Conservation (phyloP, 257 asterid species). For the Scutellaria baicalensis region DNA sequence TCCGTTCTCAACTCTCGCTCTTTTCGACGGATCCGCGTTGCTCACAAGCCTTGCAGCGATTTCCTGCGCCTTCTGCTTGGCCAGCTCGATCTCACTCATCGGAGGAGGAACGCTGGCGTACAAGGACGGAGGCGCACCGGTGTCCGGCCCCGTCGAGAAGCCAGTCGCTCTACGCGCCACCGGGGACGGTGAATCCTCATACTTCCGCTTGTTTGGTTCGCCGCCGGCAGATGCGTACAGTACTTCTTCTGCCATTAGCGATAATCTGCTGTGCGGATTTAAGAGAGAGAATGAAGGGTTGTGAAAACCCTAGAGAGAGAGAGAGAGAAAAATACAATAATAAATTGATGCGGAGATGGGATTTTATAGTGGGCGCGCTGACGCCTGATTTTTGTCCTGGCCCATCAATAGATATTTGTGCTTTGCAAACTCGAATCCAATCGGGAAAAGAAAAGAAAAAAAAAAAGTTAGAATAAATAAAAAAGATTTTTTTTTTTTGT, state of each 20-base stretch:
- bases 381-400: neutral
- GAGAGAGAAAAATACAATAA: neutral
- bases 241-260: slow-evolving; percentile 56
- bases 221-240: slow-evolving; percentile 38
- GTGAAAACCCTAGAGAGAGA: slow-evolving; percentile 25
- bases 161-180: slow-evolving; percentile 57
- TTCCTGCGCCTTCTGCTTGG: slow-evolving; percentile 88
- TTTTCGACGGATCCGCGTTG: slow-evolving; percentile 55
- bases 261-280: neutral
- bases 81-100: slow-evolving; percentile 65
- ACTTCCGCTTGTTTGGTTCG: slow-evolving; percentile 53
- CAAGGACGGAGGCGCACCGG: slow-evolving; percentile 35
- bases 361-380: slow-evolving; percentile 16
- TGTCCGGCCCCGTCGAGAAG: slow-evolving; percentile 66
- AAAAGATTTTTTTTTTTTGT: no score
- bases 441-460: no score
- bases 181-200: slow-evolving; percentile 62
- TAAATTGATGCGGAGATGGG: neutral
- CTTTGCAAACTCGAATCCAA: no score
- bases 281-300: neutral
- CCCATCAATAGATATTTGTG: no score
- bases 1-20: slow-evolving; percentile 68
- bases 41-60: slow-evolving; percentile 78
- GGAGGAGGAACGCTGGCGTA: slow-evolving; percentile 83
- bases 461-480: no score